phyloP scores from a whole-genome alignment of 1,284 basidiomycete genomes.

The Meripilus lineatus region DNA sequence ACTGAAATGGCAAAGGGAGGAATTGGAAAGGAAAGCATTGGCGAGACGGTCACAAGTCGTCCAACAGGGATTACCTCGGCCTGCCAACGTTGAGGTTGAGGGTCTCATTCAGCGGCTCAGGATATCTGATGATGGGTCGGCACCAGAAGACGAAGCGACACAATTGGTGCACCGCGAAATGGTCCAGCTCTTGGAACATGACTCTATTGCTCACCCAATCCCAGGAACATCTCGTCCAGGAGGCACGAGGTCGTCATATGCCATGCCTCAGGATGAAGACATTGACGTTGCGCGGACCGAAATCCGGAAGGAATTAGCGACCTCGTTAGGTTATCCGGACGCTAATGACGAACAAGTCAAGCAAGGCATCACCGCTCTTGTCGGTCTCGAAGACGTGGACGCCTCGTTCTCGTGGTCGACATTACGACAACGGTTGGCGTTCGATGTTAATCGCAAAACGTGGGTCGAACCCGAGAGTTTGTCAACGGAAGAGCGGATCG shows the following conservation, averaged over 20 bases:
- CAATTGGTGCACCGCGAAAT: constrained; percentile 79
- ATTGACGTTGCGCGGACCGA: constrained; percentile 69
- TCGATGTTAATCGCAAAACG: constrained; percentile 46
- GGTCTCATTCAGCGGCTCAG: constrained; percentile 56
- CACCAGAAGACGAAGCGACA: constrained; percentile 49
- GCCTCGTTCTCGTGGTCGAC: constrained; percentile 65
- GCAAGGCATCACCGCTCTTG: constrained; percentile 61
- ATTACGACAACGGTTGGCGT: constrained; percentile 56
- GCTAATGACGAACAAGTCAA: constrained; percentile 77
- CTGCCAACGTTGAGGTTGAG: constrained; percentile 75
- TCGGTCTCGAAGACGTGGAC: constrained; percentile 56
- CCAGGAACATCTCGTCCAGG: constrained; percentile 86
- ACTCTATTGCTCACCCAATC: constrained; percentile 84
- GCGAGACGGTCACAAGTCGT: constrained; percentile 82
- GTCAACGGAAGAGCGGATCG: constrained; percentile 52
- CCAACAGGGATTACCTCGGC: constrained; percentile 82
- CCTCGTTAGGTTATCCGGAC: constrained; percentile 78
- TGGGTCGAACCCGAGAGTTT: constrained; percentile 71
- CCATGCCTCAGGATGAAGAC: constrained; percentile 73
- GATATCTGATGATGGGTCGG: constrained; percentile 45
- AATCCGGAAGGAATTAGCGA: constrained; percentile 81
- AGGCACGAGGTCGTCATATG: constrained; percentile 67
- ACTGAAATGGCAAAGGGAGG: constrained; percentile 63
- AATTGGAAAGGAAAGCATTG: constrained; percentile 74
- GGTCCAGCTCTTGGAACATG: constrained; percentile 78